A percentile compares a stretch with the other conserved stretches of the same genome.
These are phyloP conservation scores for Arctostaphylos glauca DNA, from an alignment of 148 eudicot species.

Conservation along the genomic window DNA sequence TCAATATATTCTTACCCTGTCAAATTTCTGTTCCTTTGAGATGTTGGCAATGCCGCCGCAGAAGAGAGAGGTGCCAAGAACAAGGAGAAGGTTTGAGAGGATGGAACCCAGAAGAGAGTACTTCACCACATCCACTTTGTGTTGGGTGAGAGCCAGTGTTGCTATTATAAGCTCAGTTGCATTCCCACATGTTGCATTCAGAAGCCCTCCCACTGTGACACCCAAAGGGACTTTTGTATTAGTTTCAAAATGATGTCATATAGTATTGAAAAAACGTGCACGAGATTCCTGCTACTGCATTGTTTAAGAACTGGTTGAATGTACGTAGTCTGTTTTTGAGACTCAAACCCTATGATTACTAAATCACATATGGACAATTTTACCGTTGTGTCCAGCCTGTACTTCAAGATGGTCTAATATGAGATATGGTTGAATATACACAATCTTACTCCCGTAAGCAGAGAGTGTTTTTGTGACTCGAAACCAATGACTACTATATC, in stretches of 20 bases:
- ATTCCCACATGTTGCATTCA: constrained; percentile 97
- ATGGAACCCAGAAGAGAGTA: constrained; percentile 93
- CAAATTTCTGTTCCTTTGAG: constrained; percentile 63
- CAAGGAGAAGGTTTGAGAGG: constrained; percentile 92
- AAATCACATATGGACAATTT: too few species aligned
- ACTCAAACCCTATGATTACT: too few species aligned
- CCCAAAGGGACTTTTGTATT: not conserved
- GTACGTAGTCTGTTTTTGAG: too few species aligned
- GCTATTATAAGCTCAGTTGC: constrained; percentile 94
- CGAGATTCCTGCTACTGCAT: too few species aligned
- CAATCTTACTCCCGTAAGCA: too few species aligned
- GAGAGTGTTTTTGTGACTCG: too few species aligned
- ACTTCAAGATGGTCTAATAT: too few species aligned
- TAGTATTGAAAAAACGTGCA: too few species aligned
- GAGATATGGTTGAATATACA: too few species aligned
- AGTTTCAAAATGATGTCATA: not conserved
- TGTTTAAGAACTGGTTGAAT: too few species aligned
- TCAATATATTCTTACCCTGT: constrained; percentile 49
- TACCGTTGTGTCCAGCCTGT: too few species aligned
- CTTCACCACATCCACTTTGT: constrained; percentile 76
- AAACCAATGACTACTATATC: too few species aligned
- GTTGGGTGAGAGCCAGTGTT: constrained; percentile 56
- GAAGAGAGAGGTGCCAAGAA: constrained; percentile 84
- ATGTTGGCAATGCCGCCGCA: constrained; percentile 91
- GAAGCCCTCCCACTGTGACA: constrained; percentile 80